Conservation (phyloP, 192 early-diverging fungal genomes). For the Rhizoclosmatium globosum region DNA sequence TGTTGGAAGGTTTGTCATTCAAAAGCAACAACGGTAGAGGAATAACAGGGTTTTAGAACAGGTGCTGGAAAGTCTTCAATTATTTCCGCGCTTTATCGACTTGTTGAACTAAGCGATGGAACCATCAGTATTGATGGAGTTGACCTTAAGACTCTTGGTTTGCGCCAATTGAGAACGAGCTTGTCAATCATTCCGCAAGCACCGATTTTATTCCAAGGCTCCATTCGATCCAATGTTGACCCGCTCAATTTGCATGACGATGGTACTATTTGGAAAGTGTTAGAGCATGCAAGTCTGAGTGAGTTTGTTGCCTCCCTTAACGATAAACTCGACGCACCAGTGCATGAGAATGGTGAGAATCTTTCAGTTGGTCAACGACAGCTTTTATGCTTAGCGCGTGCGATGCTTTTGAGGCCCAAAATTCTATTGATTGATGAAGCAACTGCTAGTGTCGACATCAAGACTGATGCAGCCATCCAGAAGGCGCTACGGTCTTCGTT, state of each 20-base stretch:
- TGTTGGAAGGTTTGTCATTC: conserved; percentile 32
- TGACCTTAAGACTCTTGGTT: not conserved
- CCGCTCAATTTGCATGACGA: conserved; percentile 19
- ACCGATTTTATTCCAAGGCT: conserved; percentile 24
- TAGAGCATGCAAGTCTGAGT: conserved; percentile 56
- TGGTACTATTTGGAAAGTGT: conserved; percentile 70
- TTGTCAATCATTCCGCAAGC: conserved; percentile 9
- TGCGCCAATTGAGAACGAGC: conserved; percentile 14
- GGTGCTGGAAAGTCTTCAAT: conserved; percentile 59
- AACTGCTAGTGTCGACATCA: conserved; percentile 58
- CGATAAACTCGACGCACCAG: conserved; percentile 44
- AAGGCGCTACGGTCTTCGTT: conserved; percentile 39
- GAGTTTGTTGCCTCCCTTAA: conserved; percentile 32
- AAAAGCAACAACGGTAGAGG: no score
- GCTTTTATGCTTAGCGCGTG: conserved; percentile 54
- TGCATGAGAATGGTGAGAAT: conserved; percentile 74
- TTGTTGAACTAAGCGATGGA: conserved; percentile 48
- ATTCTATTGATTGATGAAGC: conserved; percentile 54
- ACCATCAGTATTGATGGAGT: conserved; percentile 71
- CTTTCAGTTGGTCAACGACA: conserved; percentile 56
- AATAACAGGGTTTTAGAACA: conserved; percentile 34
- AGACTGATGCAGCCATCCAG: conserved; percentile 44
- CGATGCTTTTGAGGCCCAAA: conserved; percentile 42
- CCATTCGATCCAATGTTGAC: conserved; percentile 23
- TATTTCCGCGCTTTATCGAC: conserved; percentile 64